Conservation (phyloP, 2,329 filamentous ascomycete genomes). For the Aspergillus ochraceoroseus region DNA sequence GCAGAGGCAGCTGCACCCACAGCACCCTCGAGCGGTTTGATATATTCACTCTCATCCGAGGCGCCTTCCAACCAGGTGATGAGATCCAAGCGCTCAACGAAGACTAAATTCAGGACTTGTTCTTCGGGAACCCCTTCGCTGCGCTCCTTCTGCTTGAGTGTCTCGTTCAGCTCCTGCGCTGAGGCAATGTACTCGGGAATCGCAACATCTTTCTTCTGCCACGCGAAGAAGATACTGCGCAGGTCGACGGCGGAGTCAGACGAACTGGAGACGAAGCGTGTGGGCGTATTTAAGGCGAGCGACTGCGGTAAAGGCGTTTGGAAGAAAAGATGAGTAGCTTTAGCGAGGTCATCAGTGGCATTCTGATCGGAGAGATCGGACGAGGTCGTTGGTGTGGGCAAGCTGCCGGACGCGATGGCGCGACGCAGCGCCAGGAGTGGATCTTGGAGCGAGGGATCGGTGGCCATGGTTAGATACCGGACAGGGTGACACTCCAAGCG, state of each 20-base stretch:
- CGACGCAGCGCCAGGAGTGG: conserved; percentile 78
- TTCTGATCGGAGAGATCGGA: conserved; percentile 59
- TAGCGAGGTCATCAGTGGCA: conserved; percentile 58
- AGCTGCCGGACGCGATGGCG: conserved; percentile 66
- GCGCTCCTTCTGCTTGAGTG: conserved; percentile 50
- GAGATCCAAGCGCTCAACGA: conserved; percentile 85
- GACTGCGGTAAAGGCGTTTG: conserved; percentile 55
- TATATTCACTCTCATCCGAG: conserved; percentile 85
- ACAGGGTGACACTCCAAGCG: conserved; percentile 5
- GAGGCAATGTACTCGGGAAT: conserved; percentile 89
- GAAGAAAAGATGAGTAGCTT: conserved; percentile 76
- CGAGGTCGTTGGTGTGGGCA: conserved; percentile 69
- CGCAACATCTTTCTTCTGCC: conserved; percentile 84
- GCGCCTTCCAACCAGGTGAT: conserved; percentile 91
- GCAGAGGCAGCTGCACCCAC: conserved; percentile 39
- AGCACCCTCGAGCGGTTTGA: conserved; percentile 70
- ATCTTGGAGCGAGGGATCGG: conserved; percentile 56
- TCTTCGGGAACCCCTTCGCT: conserved; percentile 40
- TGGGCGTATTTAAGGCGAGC: conserved; percentile 66
- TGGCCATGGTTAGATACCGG: conserved; percentile 44
- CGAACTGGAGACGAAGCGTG: conserved; percentile 78
- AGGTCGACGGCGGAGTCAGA: conserved; percentile 68
- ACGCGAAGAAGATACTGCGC: conserved; percentile 93
- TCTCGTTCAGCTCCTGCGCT: conserved; percentile 73
- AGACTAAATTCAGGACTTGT: conserved; percentile 79